phyloP scores from a whole-genome alignment of 2,329 filamentous ascomycete genomes.

The Aureobasidium sp. region DNA sequence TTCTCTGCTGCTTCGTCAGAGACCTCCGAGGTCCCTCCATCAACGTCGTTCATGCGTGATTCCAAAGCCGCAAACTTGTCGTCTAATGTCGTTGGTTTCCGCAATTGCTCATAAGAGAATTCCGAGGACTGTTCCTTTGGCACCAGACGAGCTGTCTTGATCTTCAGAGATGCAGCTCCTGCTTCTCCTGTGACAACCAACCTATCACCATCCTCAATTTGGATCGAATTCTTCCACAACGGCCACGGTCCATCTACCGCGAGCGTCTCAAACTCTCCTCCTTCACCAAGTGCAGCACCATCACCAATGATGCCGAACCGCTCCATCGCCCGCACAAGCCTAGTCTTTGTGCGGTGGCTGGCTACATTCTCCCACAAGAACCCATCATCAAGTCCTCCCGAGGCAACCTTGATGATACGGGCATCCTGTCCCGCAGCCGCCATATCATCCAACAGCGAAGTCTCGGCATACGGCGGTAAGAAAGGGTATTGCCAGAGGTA shows the following conservation, averaged over 20 bases:
- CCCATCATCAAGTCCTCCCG: slow-evolving; percentile 71
- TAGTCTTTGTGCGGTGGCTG: slow-evolving; percentile 37
- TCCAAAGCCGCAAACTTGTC: slow-evolving; percentile 43
- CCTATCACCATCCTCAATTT: slow-evolving; percentile 47
- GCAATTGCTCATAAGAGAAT: slow-evolving; percentile 27
- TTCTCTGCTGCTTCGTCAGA: not conserved
- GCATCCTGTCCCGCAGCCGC: slow-evolving; percentile 66
- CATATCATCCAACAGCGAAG: slow-evolving; percentile 70
- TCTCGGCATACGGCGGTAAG: slow-evolving; percentile 47
- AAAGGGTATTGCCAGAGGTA: slow-evolving; percentile 88
- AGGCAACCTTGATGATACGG: slow-evolving; percentile 91
- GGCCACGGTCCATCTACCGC: slow-evolving; percentile 67
- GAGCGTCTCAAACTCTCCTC: slow-evolving; percentile 92
- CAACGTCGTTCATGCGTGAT: not conserved
- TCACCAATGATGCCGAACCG: slow-evolving; percentile 57
- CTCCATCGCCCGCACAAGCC: slow-evolving; percentile 47
- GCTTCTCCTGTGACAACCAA: slow-evolving; percentile 58
- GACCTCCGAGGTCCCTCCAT: not conserved
- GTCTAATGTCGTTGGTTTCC: slow-evolving; percentile 61
- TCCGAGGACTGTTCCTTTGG: slow-evolving; percentile 26
- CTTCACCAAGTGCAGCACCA: slow-evolving; percentile 77
- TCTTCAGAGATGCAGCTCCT: slow-evolving; percentile 63
- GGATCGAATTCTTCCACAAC: slow-evolving; percentile 65
- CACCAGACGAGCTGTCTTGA: slow-evolving; percentile 50
- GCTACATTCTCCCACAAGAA: slow-evolving; percentile 78